Base-by-base conservation (phyloP, 1,284 basidiomycete genomes). In the Ustilago hordei region DNA sequence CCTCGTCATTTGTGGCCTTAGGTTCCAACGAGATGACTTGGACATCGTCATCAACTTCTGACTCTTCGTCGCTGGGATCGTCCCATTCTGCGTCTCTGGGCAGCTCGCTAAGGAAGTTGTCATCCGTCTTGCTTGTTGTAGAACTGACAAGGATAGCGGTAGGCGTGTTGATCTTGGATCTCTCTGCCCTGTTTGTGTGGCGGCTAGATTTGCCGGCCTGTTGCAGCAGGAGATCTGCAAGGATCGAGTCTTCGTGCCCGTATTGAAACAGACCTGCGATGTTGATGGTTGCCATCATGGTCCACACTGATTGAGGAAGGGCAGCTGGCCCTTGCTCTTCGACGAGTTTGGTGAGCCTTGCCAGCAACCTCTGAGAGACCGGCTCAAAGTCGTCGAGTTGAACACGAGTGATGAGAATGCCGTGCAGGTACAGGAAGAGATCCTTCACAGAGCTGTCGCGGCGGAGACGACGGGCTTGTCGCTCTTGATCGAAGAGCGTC, bases 341-440 rank as follows among this genome's bases (percentile, higher is more conserved):
- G 19, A 69, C 36, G 6, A 64, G 59, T 47, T 56, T 52, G 34
- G 54, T 41, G 0, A 98, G 89, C 41, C 93, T 91, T 85, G 95
- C 93, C 69, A 95, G 89, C 84, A 97, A 93, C 35, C 94, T 91
- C 2, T 92, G 92, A 55, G 95, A 90, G 0, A 92, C 91, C 0
- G 91, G 89, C 47, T 90, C 88, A 83, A 98, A 98, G 85, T 95
- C 92, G 86, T 99, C 95, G 23, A 98, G 90, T 79, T 96, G 91
- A 74, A 97, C 93, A 75, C 93, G 92, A 11, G 95, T 98, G 87
- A 98, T 96, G 2, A 99, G 89, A 92, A 97, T 94, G 32, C 95
- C 95, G 76, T 98, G 96, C 1, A 98, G 88, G 41, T 95, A 90
- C 12, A 98, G 91, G 75, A 98, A 98, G 2, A 97, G 90, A 53